A percentile compares a stretch with the other conserved stretches of the same genome.
These are phyloP conservation scores for Naganishia friedmannii DNA, from an alignment of 768 basidiomycete genomes.

Conservation along the genomic window DNA sequence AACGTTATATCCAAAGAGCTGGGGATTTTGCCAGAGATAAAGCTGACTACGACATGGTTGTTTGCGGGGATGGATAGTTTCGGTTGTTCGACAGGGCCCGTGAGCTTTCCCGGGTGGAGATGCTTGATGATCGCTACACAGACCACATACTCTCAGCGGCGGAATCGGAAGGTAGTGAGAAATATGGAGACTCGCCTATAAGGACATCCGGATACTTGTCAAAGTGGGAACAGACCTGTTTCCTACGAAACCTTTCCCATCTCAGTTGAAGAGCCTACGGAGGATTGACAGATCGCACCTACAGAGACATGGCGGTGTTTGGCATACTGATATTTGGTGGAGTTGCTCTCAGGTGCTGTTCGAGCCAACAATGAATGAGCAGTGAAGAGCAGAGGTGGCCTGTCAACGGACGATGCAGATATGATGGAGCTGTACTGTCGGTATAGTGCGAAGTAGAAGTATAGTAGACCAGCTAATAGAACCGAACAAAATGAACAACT, in stretches of 20 bases:
- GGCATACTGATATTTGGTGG: too few relatives aligned
- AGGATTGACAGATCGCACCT: neutral
- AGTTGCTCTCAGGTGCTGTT: too few relatives aligned
- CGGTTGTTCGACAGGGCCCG: neutral
- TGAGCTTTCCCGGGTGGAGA: conserved; percentile 1
- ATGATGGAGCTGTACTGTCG: too few relatives aligned
- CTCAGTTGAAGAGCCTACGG: too few relatives aligned
- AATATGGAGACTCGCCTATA: neutral
- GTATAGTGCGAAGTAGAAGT: too few relatives aligned
- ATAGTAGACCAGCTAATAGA: too few relatives aligned
- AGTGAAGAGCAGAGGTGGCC: too few relatives aligned
- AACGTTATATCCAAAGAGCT: conserved; percentile 7
- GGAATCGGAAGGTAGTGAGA: too few relatives aligned
- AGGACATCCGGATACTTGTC: conserved; percentile 14
- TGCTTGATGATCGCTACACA: conserved; percentile 16
- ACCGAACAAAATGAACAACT: too few relatives aligned
- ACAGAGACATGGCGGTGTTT: neutral
- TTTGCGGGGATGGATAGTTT: neutral
- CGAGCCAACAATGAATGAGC: too few relatives aligned
- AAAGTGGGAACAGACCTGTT: conserved; percentile 11
- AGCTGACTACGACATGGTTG: conserved; percentile 9
- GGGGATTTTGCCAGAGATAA: neutral
- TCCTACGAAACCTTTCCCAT: neutral
- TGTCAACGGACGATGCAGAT: too few relatives aligned
- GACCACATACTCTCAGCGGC: too few relatives aligned